These are phyloP conservation scores for Melampsora allii-populina DNA, from an alignment of 1,284 basidiomycete species.

Conservation along the genomic window DNA sequence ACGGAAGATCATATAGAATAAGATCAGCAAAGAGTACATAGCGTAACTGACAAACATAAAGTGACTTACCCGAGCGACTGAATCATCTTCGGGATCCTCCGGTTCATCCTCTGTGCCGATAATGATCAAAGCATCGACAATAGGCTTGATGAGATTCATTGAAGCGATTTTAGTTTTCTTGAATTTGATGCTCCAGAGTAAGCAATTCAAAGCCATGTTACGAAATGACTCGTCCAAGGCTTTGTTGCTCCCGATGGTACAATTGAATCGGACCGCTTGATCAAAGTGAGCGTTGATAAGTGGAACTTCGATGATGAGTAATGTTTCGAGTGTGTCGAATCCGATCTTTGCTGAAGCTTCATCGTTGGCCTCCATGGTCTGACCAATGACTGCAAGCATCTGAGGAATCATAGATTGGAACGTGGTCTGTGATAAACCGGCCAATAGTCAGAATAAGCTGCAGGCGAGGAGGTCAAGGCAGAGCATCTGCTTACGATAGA, in stretches of 20 bases:
- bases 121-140: slow-evolving; percentile 88
- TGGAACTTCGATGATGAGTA: slow-evolving; percentile 91
- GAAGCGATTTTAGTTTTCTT: slow-evolving; percentile 96
- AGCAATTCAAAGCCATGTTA: slow-evolving; percentile 85
- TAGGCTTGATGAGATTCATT: slow-evolving; percentile 76
- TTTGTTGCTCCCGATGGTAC: slow-evolving; percentile 77
- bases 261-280: slow-evolving; percentile 83
- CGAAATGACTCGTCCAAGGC: slow-evolving; percentile 76
- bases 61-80: slow-evolving; percentile 77
- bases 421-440: slow-evolving; percentile 60
- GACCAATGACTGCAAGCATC: slow-evolving; percentile 86
- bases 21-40: neutral
- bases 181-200: slow-evolving; percentile 95
- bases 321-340: slow-evolving; percentile 93
- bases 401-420: slow-evolving; percentile 85
- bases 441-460: neutral
- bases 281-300: slow-evolving; percentile 84
- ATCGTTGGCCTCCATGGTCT: slow-evolving; percentile 76
- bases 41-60: neutral
- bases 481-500: slow-evolving; percentile 65
- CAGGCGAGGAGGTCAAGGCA: neutral
- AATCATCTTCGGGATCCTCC: slow-evolving; percentile 80
- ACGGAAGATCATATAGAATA: slow-evolving; percentile 29
- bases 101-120: slow-evolving; percentile 86
- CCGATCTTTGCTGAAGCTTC: slow-evolving; percentile 80